Percentiles rank a stretch among this genome's conserved stretches.
Conservation (phyloP, 805 yeast species). For the Brettanomyces bruxellensis region DNA sequence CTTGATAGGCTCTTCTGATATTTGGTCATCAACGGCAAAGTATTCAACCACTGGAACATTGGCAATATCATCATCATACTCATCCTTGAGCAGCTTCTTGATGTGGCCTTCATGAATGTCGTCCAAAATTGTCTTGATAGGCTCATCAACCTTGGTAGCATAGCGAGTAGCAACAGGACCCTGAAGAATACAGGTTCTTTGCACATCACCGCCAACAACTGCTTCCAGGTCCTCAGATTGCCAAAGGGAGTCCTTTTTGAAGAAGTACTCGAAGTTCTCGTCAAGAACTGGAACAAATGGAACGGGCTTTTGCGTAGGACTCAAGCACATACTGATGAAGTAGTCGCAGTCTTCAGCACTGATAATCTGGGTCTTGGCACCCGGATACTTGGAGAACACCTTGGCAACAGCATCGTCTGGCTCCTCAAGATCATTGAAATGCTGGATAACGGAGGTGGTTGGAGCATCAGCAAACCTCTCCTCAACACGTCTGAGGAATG, state of each 20-base stretch:
- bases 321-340: conserved; percentile 75
- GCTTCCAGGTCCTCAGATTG: conserved; percentile 96
- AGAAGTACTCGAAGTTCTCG: conserved; percentile 88
- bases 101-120: conserved; percentile 87
- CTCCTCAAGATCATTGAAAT: conserved; percentile 53
- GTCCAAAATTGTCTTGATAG: conserved; percentile 85
- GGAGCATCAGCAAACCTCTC: conserved; percentile 73
- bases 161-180: conserved; percentile 98
- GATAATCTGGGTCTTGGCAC: conserved; percentile 70
- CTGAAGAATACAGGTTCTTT: conserved; percentile 97
- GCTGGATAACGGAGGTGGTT: conserved; percentile 65
- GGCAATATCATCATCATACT: conserved; percentile 60
- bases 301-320: conserved; percentile 90
- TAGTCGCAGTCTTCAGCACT: conserved; percentile 93
- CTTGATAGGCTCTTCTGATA: conserved; percentile 25
- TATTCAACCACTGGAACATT: conserved; percentile 83
- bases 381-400: conserved; percentile 63
- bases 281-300: conserved; percentile 96
- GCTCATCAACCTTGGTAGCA: conserved; percentile 82
- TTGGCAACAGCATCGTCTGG: conserved; percentile 56
- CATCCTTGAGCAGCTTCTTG: conserved; percentile 53
- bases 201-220: conserved; percentile 91
- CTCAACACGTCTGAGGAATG: conserved; percentile 86
- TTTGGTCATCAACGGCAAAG: conserved; percentile 62
- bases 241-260: conserved; percentile 98